Evolutionary conservation across 257 asterid species (phyloP).

Genomic region (Orobanche coerulescens): DNA sequence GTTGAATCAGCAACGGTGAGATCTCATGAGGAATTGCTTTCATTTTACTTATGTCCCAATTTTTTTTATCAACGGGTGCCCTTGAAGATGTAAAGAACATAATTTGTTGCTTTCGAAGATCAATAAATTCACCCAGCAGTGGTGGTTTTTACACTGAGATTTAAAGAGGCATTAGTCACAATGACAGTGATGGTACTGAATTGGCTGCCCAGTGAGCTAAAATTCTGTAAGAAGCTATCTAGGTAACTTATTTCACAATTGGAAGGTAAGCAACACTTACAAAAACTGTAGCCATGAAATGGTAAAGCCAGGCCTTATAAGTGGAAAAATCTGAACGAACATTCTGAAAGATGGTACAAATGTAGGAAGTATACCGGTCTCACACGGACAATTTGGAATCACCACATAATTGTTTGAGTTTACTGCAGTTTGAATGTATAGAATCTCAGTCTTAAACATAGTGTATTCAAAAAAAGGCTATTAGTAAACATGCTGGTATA

Average conservation of each 20-base stretch:
- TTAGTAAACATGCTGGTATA: not conserved
- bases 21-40: not conserved
- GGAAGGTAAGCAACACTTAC: not conserved
- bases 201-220: too few species aligned
- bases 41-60: not conserved
- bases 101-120: not conserved
- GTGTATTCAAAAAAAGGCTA: not conserved
- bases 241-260: too few species aligned
- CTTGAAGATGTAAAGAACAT: too few species aligned
- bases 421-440: not conserved
- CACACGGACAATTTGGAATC: not conserved
- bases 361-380: not conserved
- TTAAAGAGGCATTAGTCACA: too few species aligned
- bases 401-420: not conserved
- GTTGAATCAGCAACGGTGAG: slow-evolving; percentile 73
- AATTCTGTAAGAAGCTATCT: too few species aligned
- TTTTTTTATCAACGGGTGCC: not conserved
- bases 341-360: not conserved
- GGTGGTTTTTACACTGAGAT: too few species aligned
- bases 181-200: too few species aligned
- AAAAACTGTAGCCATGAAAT: not conserved
- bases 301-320: not conserved
- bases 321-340: not conserved
- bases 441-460: not conserved
- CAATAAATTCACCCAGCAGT: not conserved